phyloP scores from a whole-genome alignment of 805 yeast species.

The Blastobotrys americana region DNA sequence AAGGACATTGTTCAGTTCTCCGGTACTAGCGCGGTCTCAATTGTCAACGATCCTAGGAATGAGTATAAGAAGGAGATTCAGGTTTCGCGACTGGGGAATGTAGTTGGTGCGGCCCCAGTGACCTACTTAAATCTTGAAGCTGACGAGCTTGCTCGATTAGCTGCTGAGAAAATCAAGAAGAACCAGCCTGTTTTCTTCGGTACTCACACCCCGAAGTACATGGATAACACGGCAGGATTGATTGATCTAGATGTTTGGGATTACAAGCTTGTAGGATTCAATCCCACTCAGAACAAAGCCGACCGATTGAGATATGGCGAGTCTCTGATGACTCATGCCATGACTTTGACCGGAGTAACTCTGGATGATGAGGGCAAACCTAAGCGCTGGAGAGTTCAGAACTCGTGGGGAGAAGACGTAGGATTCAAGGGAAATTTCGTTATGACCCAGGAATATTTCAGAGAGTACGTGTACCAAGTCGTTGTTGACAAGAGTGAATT shows the following conservation, averaged over 20 bases:
- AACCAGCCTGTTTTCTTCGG: slow-evolving; percentile 85
- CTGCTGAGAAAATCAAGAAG: slow-evolving; percentile 59
- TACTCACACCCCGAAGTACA: slow-evolving; percentile 77
- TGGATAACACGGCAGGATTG: slow-evolving; percentile 55
- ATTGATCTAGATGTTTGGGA: slow-evolving; percentile 69
- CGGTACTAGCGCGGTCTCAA: slow-evolving; percentile 48
- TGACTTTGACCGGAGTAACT: slow-evolving; percentile 78
- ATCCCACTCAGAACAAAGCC: slow-evolving; percentile 48
- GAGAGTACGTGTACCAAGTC: slow-evolving; percentile 67
- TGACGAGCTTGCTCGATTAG: slow-evolving; percentile 49
- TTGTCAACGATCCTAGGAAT: slow-evolving; percentile 80
- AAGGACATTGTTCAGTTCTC: slow-evolving; percentile 47
- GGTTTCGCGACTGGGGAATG: slow-evolving; percentile 69
- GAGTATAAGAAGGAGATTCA: slow-evolving; percentile 54
- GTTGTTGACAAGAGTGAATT: slow-evolving; percentile 52
- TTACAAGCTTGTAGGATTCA: slow-evolving; percentile 41
- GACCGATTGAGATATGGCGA: slow-evolving; percentile 65
- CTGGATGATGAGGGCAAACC: slow-evolving; percentile 56
- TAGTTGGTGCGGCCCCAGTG: slow-evolving; percentile 62
- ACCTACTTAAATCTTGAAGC: slow-evolving; percentile 63
- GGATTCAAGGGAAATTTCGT: slow-evolving; percentile 63
- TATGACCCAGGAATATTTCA: slow-evolving; percentile 67
- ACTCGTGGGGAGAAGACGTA: slow-evolving; percentile 66
- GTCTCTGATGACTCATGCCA: slow-evolving; percentile 84
- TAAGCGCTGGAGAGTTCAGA: slow-evolving; percentile 62